phyloP scores from a whole-genome alignment of 2,329 filamentous ascomycete genomes.

The Venturia pyrina region DNA sequence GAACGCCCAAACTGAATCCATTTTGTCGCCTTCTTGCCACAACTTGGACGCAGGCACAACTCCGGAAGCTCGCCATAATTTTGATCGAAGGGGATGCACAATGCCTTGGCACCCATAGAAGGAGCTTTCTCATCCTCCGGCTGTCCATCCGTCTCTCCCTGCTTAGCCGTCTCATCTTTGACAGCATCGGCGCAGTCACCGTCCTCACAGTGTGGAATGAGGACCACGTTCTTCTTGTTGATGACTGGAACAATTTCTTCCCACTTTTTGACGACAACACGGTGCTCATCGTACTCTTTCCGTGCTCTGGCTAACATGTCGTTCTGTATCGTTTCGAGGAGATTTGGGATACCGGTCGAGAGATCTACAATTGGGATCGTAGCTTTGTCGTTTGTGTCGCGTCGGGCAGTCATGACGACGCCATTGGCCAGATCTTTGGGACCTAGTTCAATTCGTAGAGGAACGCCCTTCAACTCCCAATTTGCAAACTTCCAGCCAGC shows the following conservation, averaged over 20 bases:
- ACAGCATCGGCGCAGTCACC: constrained; percentile 85
- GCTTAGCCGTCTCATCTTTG: constrained; percentile 87
- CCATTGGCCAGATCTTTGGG: constrained; percentile 85
- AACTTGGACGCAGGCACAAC: constrained; percentile 87
- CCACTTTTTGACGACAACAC: constrained; percentile 74
- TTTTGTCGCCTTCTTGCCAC: constrained; percentile 62
- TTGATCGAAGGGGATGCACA: constrained; percentile 79
- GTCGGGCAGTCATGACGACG: constrained; percentile 74
- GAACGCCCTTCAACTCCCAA: constrained; percentile 94
- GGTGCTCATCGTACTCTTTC: constrained; percentile 66
- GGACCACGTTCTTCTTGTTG: constrained; percentile 82
- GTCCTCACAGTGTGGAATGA: constrained; percentile 83
- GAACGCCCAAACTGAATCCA: constrained; percentile 80
- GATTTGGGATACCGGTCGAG: constrained; percentile 59
- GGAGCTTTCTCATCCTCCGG: constrained; percentile 63
- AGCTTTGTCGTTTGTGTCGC: constrained; percentile 75
- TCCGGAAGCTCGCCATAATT: constrained; percentile 72
- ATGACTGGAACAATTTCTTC: constrained; percentile 82
- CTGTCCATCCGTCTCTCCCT: constrained; percentile 57
- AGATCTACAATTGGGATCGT: constrained; percentile 69
- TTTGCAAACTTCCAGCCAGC: constrained; percentile 98
- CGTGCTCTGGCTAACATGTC: constrained; percentile 75
- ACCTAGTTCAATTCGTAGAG: constrained; percentile 88
- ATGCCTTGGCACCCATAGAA: constrained; percentile 61
- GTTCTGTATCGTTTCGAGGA: constrained; percentile 82